Base-by-base conservation (phyloP, 257 asterid species). In the Solanum habrochaites region DNA sequence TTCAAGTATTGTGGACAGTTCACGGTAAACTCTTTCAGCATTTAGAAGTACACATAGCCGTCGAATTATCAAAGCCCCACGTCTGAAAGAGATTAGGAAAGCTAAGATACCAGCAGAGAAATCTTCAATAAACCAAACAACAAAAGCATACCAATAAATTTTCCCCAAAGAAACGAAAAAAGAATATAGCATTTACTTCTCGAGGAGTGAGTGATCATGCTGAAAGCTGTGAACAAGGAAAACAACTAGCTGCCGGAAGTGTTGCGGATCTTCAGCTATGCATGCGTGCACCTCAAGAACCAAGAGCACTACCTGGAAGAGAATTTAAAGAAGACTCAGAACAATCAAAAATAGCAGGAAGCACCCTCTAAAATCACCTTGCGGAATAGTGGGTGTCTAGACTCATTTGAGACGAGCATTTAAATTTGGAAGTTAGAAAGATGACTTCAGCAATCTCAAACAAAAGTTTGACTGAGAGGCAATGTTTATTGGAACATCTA, bases 201-300 rank as follows among this genome's bases (percentile, higher is more conserved):
- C 99, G 91, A 97, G 88, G 83, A 97, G 98, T 87, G 99, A 96
- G 91, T 91, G 89, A 93, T 97, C 99, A 32, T 90, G 88, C 85
- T 89, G 94, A 84, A 97, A 96, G 86, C 90, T 94, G 85, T 96
- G 95, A 87, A 96, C 94, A 75, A 97, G 91, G 89, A 91, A 93
- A 86, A 93, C 93, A 81, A 94, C 91, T 85, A 97, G 96, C 90
- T 96, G 95, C 88, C 90, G 93, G 83, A 97, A 97, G 91, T 97
- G 98, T 82, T 86, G 89, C 71, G 92, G 98, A 78, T 97, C 99
- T 92, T 92, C 89, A 77, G 99, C 99, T 85, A 97, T 95, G 92
- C 98, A 91, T 45, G 99, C 99, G 87, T 97, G 99, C 89, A 97
- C 98, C 89, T 97, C 98, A 88, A 97, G 98, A 87, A 93, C 99